These are phyloP conservation scores for Starmera quercuum DNA, from an alignment of 805 yeast species.

Conservation along the genomic window DNA sequence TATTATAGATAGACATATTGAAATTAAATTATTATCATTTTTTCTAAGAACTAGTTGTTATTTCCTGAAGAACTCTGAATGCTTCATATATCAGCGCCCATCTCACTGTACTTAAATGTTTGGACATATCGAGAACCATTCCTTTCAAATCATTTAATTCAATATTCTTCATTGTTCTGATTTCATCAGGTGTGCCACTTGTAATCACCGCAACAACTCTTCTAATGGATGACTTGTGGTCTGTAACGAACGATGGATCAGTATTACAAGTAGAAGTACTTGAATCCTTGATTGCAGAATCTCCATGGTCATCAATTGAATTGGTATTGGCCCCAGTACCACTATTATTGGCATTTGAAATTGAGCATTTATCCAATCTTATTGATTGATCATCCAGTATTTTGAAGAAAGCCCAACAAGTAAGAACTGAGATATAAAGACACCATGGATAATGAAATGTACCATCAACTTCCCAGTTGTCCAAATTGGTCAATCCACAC, in stretches of 20 bases:
- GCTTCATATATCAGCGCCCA: constrained; percentile 2
- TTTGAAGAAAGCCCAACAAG: constrained; percentile 10
- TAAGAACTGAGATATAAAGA: constrained; percentile 9
- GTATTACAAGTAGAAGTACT: no score
- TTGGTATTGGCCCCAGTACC: background rate
- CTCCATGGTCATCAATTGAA: background rate
- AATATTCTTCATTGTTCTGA: background rate
- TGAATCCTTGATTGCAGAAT: background rate
- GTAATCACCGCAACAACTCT: background rate
- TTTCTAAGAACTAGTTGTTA: no score
- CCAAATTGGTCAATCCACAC: constrained; percentile 9
- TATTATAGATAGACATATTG: no score
- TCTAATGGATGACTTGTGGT: background rate
- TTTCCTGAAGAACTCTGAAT: background rate
- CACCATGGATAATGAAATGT: constrained; percentile 14
- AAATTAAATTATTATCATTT: no score
- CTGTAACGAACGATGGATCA: background rate
- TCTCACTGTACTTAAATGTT: constrained; percentile 1
- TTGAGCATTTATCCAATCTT: background rate
- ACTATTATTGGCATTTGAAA: background rate
- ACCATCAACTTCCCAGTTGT: constrained; percentile 14
- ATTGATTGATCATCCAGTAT: background rate
- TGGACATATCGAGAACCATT: background rate
- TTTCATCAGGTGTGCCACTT: constrained; percentile 1
- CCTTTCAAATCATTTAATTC: background rate